Conservation (phyloP, 2,329 filamentous ascomycete species). For the Fusarium paranaense region DNA sequence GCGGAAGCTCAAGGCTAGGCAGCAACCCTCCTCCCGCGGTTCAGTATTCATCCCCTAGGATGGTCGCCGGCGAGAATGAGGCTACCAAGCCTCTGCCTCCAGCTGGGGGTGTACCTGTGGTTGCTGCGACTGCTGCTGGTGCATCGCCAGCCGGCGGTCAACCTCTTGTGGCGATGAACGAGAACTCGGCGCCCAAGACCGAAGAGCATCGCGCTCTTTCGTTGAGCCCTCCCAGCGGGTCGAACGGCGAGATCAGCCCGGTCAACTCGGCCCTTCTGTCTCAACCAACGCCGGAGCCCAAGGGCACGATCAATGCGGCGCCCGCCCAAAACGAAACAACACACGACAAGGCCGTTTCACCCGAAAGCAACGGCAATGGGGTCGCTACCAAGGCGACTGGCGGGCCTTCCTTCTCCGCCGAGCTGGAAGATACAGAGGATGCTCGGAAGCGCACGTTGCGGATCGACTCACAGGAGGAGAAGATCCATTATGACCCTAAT, state of each 20-base stretch:
- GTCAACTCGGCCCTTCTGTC: slow-evolving; percentile 18
- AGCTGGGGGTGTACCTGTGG: slow-evolving; percentile 2
- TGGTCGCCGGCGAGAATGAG: slow-evolving; percentile 11
- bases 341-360: not conserved
- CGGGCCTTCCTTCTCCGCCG: slow-evolving; percentile 43
- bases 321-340: not conserved
- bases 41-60: slow-evolving; percentile 13
- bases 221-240: slow-evolving; percentile 29
- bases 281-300: slow-evolving; percentile 5
- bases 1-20: slow-evolving; percentile 9
- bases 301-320: not conserved
- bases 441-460: slow-evolving; percentile 59
- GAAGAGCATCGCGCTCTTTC: slow-evolving; percentile 29
- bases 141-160: slow-evolving; percentile 2
- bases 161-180: not conserved
- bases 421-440: slow-evolving; percentile 57
- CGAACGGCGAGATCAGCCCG: slow-evolving; percentile 23
- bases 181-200: not conserved
- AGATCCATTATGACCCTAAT: slow-evolving; percentile 59
- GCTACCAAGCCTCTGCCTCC: slow-evolving; percentile 9
- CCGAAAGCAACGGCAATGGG: slow-evolving; percentile 8
- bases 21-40: not conserved
- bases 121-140: slow-evolving; percentile 3
- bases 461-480: slow-evolving; percentile 63
- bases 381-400: slow-evolving; percentile 2